Percentiles rank a stretch among this genome's conserved stretches.
phyloP scores from a whole-genome alignment of 495 filamentous ascomycete genomes.

The Hypoxylon fragiforme region DNA sequence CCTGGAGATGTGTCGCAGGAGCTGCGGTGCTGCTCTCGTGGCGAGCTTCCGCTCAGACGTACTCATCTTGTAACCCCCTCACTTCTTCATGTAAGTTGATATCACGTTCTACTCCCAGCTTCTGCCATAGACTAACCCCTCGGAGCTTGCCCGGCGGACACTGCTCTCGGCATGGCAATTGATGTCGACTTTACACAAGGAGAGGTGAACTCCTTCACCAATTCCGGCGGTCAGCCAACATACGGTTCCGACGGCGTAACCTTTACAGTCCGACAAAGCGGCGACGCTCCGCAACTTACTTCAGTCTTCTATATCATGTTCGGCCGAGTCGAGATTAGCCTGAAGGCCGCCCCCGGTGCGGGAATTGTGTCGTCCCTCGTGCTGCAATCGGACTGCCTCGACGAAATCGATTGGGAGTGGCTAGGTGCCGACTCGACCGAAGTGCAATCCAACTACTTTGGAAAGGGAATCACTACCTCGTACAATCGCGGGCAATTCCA shows the following conservation, averaged over 20 bases:
- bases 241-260: constrained; percentile 77
- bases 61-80: constrained; percentile 71
- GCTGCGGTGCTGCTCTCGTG: constrained; percentile 31
- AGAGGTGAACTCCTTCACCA: constrained; percentile 68
- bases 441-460: constrained; percentile 92
- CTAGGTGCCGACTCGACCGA: constrained; percentile 63
- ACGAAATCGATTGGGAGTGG: constrained; percentile 95
- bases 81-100: constrained; percentile 58
- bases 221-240: constrained; percentile 62
- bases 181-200: constrained; percentile 80
- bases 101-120: background rate
- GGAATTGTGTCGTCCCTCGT: constrained; percentile 85
- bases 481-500: constrained; percentile 78
- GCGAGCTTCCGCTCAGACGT: constrained; percentile 65
- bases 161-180: constrained; percentile 79
- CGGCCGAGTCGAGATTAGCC: constrained; percentile 70
- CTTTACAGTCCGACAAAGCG: constrained; percentile 81
- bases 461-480: constrained; percentile 76
- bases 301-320: constrained; percentile 83
- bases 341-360: constrained; percentile 69
- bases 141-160: constrained; percentile 69
- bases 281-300: constrained; percentile 81
- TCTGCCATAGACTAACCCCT: constrained; percentile 7
- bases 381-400: constrained; percentile 84
- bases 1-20: constrained; percentile 26